These are phyloP conservation scores for Penicillium decumbens DNA, from an alignment of 2,329 filamentous ascomycete species.

Conservation along the genomic window DNA sequence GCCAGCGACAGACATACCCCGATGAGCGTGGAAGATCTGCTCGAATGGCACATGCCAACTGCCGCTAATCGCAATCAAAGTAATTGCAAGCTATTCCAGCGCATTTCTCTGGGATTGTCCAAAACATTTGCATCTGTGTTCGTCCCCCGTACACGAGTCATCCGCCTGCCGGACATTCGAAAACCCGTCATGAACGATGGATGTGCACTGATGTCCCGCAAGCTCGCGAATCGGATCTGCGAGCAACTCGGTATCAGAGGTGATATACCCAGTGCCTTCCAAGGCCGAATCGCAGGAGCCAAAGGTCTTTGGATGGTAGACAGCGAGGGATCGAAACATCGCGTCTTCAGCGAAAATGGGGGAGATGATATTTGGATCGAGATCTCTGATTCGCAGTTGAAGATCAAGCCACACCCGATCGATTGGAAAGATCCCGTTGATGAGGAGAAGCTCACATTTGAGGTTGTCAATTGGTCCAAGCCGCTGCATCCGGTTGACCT, in stretches of 20 bases:
- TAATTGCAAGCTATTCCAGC: constrained; percentile 45
- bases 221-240: constrained; percentile 47
- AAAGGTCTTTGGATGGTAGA: constrained; percentile 61
- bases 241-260: constrained; percentile 39
- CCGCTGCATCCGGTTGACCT: constrained; percentile 44
- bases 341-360: constrained; percentile 4
- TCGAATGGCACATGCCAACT: constrained; percentile 45
- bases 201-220: constrained; percentile 53
- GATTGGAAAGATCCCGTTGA: constrained; percentile 33
- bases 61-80: constrained; percentile 35
- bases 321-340: constrained; percentile 28
- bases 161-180: constrained; percentile 30
- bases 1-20: constrained; percentile 28
- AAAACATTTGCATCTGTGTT: constrained; percentile 41
- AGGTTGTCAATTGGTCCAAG: constrained; percentile 50
- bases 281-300: constrained; percentile 56
- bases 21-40: constrained; percentile 38
- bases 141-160: constrained; percentile 36
- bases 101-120: constrained; percentile 42
- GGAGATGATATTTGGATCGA: constrained; percentile 49
- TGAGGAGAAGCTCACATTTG: constrained; percentile 52
- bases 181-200: constrained; percentile 48
- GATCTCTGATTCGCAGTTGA: constrained; percentile 54
- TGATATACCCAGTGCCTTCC: constrained; percentile 50
- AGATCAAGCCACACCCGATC: constrained; percentile 47